Evolutionary conservation across 108 stramenopile genomes (phyloP).

Genomic region (Skeletonema menzelii): DNA sequence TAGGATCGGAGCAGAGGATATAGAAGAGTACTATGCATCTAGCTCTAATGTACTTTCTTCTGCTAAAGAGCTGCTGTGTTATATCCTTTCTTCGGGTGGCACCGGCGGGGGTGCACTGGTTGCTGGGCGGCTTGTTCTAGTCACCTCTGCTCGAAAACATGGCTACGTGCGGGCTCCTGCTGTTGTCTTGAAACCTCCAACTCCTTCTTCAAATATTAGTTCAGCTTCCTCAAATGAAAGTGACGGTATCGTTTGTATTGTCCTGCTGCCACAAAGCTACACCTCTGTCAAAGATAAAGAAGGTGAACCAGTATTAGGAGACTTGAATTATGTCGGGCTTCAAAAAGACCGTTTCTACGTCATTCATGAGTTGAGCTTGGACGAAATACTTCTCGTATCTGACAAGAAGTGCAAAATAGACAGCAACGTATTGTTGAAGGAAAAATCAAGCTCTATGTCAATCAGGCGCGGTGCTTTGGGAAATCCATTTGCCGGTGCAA

Average conservation of each 20-base stretch:
- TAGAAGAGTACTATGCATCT: constrained; percentile 67
- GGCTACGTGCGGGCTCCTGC: constrained; percentile 70
- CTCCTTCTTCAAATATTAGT: constrained; percentile 11
- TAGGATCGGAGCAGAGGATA: constrained; percentile 73
- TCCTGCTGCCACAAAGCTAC: constrained; percentile 67
- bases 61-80: constrained; percentile 51
- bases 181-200: constrained; percentile 55
- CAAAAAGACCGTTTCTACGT: constrained; percentile 52
- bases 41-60: constrained; percentile 47
- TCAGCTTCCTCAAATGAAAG: not conserved
- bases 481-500: constrained; percentile 54
- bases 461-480: not conserved
- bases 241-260: constrained; percentile 26
- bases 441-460: constrained; percentile 26
- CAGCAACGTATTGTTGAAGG: constrained; percentile 52
- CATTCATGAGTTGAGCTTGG: constrained; percentile 53
- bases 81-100: constrained; percentile 46
- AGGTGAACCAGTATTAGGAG: constrained; percentile 23
- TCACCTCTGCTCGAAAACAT: constrained; percentile 67
- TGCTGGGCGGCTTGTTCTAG: constrained; percentile 65
- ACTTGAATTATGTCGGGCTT: constrained; percentile 60
- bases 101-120: constrained; percentile 56
- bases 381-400: constrained; percentile 72
- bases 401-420: constrained; percentile 67
- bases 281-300: constrained; percentile 24